Percentiles rank a stretch among this genome's conserved stretches.
phyloP scores from a whole-genome alignment of 352 stramenopile species.

The Globisporangium apiculatum region DNA sequence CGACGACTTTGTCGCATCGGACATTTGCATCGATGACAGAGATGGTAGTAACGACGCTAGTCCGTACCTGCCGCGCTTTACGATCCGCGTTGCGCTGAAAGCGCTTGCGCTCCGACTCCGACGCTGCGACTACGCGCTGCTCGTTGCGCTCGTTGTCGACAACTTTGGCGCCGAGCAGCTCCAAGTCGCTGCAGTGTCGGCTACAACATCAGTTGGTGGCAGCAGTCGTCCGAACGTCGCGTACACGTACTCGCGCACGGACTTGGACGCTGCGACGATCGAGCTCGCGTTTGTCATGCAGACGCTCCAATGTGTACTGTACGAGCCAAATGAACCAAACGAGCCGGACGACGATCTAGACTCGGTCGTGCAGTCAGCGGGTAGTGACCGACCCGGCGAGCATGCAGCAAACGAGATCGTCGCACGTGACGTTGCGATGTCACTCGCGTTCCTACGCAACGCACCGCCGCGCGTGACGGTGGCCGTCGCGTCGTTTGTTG shows the following conservation, averaged over 20 bases:
- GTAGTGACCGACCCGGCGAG: constrained; percentile 2
- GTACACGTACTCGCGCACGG: constrained; percentile 64
- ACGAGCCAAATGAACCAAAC: constrained; percentile 12
- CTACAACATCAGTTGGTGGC: too few species aligned
- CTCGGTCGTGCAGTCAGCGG: neutral
- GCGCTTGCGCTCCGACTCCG: constrained; percentile 19
- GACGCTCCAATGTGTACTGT: constrained; percentile 37
- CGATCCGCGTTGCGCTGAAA: constrained; percentile 28
- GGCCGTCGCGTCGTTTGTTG: constrained; percentile 11
- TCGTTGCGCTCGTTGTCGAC: constrained; percentile 53
- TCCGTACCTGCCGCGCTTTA: constrained; percentile 53
- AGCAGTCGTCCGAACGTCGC: constrained; percentile 44
- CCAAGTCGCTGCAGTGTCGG: constrained; percentile 9
- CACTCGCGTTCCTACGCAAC: constrained; percentile 13
- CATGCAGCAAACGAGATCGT: constrained; percentile 8
- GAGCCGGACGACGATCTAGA: neutral
- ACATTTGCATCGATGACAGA: constrained; percentile 23
- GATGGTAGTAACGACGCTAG: neutral
- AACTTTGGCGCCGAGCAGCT: constrained; percentile 74
- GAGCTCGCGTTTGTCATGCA: constrained; percentile 55
- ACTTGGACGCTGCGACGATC: constrained; percentile 67
- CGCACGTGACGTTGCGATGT: constrained; percentile 10
- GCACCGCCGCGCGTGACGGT: constrained; percentile 9
- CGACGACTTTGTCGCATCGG: constrained; percentile 55
- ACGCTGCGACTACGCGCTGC: constrained; percentile 42